Evolutionary conservation across 306 rosid species (phyloP).

Genomic region (Phaseolus lunatus): DNA sequence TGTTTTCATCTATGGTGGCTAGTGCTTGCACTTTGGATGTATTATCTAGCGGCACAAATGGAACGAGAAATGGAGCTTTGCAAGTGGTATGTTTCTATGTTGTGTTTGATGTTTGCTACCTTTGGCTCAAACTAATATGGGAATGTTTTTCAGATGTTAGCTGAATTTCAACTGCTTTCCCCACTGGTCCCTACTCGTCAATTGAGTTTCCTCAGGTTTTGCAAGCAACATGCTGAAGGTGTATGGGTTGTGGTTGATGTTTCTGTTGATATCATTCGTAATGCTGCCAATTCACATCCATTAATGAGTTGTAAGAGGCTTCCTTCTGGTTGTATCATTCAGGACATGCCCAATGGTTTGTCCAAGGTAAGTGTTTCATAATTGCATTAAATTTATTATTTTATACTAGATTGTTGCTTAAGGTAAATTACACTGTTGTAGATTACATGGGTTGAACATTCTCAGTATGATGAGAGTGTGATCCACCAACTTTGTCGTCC

Average conservation of each 20-base stretch:
- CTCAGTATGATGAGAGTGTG: slow-evolving; percentile 73
- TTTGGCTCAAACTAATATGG: background rate
- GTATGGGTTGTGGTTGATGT: slow-evolving; percentile 89
- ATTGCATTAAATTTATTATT: too few species aligned
- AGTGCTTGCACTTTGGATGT: slow-evolving; percentile 62
- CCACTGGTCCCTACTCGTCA: slow-evolving; percentile 83
- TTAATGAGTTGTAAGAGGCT: slow-evolving; percentile 66
- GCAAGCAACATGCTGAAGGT: slow-evolving; percentile 82
- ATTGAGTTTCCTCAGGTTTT: slow-evolving; percentile 70
- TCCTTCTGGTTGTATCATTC: slow-evolving; percentile 89
- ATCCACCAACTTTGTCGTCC: slow-evolving; percentile 70
- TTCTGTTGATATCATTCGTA: slow-evolving; percentile 63
- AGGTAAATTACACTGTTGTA: slow-evolving; percentile 46
- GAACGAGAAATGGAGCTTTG: slow-evolving; percentile 70
- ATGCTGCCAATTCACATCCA: slow-evolving; percentile 41
- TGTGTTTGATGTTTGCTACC: background rate
- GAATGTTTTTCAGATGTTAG: slow-evolving; percentile 64
- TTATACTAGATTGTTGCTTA: slow-evolving; percentile 17
- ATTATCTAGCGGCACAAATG: slow-evolving; percentile 62
- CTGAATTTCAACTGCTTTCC: slow-evolving; percentile 84
- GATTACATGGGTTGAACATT: slow-evolving; percentile 94
- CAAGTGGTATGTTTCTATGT: slow-evolving; percentile 63
- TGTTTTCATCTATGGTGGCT: slow-evolving; percentile 76
- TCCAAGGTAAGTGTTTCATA: slow-evolving; percentile 81
- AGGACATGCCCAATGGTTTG: slow-evolving; percentile 73